These are phyloP conservation scores for Ichthyophthirius multifiliis DNA, from an alignment of 169 alveolate species.

Conservation along the genomic window DNA sequence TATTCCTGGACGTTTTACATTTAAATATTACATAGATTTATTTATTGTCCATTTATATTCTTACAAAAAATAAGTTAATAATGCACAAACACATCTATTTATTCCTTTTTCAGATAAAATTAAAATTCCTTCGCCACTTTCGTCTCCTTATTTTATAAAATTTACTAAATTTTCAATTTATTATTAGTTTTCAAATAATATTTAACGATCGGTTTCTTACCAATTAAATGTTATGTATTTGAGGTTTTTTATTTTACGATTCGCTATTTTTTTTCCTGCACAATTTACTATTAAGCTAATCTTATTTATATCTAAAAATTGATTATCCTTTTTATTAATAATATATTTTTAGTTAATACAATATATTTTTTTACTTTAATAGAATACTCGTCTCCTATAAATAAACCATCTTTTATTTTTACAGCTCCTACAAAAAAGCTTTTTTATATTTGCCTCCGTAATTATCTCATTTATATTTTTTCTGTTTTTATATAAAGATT, in stretches of 20 bases:
- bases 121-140: background rate
- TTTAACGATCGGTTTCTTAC: conserved; percentile 71
- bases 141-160: background rate
- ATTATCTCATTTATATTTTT: too few relatives aligned
- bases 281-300: conserved; percentile 88
- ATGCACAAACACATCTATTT: conserved; percentile 73
- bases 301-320: conserved; percentile 79
- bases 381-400: conserved; percentile 82
- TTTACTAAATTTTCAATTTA: background rate
- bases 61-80: conserved; percentile 76
- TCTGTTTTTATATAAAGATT: too few relatives aligned
- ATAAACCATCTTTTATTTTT: conserved; percentile 84
- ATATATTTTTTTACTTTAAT: conserved; percentile 46
- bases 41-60: conserved; percentile 79
- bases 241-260: conserved; percentile 88
- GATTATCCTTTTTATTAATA: conserved; percentile 54
- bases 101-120: conserved; percentile 78
- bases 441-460: too few relatives aligned
- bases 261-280: conserved; percentile 84
- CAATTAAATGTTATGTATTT: conserved; percentile 83
- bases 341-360: background rate
- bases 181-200: background rate
- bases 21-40: conserved; percentile 75
- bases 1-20: conserved; percentile 74
- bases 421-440: conserved; percentile 70